Percentiles rank a stretch among this genome's conserved stretches.
Evolutionary conservation across 2,329 filamentous ascomycete genomes (phyloP).

Genomic region (Bipolaris zeicola): DNA sequence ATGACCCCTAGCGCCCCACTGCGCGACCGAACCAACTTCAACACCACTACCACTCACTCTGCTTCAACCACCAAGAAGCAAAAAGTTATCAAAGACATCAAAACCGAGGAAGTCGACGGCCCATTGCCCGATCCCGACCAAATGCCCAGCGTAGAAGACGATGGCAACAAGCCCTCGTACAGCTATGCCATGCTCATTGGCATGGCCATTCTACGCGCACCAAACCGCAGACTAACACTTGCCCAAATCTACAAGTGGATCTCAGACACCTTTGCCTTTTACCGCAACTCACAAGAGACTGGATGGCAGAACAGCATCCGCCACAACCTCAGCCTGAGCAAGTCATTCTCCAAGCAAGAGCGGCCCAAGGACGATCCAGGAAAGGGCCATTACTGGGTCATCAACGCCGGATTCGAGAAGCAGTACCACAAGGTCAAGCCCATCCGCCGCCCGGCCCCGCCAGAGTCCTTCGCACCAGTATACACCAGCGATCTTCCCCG

Average conservation of each 20-base stretch:
- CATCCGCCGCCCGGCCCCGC: constrained; percentile 59
- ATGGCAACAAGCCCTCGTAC: constrained; percentile 85
- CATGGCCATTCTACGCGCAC: constrained; percentile 92
- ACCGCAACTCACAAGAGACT: constrained; percentile 74
- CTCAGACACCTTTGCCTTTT: constrained; percentile 90
- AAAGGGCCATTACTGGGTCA: constrained; percentile 97
- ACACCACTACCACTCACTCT: not conserved
- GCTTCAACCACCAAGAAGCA: constrained; percentile 59
- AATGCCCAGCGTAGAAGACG: constrained; percentile 82
- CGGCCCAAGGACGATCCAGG: constrained; percentile 95
- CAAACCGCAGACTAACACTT: constrained; percentile 81
- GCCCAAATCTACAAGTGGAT: constrained; percentile 99
- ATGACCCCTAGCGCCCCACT: constrained; percentile 75
- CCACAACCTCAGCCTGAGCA: constrained; percentile 96
- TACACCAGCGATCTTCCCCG: constrained; percentile 42
- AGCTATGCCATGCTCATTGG: constrained; percentile 96
- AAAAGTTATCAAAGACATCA: constrained; percentile 61
- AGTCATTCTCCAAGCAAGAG: constrained; percentile 94
- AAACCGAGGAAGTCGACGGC: constrained; percentile 46
- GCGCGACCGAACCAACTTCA: constrained; percentile 61
- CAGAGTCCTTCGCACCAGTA: constrained; percentile 42
- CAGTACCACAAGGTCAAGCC: constrained; percentile 90
- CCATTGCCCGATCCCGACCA: constrained; percentile 73
- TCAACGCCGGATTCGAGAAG: constrained; percentile 85
- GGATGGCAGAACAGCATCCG: constrained; percentile 99